A percentile compares a stretch with the other conserved stretches of the same genome.
Evolutionary conservation across 345 rosid species (phyloP).

Genomic region (Viola odorata): DNA sequence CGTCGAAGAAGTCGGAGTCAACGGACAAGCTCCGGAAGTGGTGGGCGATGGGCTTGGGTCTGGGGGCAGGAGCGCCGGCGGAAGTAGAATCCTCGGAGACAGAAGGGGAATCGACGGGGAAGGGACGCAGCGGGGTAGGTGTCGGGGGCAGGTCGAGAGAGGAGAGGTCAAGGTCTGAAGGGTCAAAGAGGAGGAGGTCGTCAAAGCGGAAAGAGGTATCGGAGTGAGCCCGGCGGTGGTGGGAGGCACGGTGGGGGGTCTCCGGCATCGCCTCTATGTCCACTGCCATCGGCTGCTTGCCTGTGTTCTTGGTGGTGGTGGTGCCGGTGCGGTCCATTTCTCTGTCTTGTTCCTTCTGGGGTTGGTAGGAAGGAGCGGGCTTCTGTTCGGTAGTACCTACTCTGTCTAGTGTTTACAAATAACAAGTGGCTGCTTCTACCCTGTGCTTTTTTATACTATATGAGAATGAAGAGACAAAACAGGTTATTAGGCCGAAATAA

Average conservation of each 20-base stretch:
- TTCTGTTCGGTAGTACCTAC: too few relatives aligned
- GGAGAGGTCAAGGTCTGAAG: conserved; percentile 77
- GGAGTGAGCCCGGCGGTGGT: conserved; percentile 88
- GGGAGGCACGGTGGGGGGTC: conserved; percentile 50
- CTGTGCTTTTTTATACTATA: too few relatives aligned
- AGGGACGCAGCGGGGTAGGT: conserved; percentile 20
- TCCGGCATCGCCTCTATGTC: conserved; percentile 67
- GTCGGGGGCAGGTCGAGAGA: conserved; percentile 58
- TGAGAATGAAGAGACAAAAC: too few relatives aligned
- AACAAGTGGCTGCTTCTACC: too few relatives aligned
- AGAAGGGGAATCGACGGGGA: conserved; percentile 46
- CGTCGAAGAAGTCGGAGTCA: conserved; percentile 85
- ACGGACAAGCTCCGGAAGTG: conserved; percentile 88
- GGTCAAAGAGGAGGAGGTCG: conserved; percentile 80
- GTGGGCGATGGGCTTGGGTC: conserved; percentile 41
- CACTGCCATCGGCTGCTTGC: conserved; percentile 20
- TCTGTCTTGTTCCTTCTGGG: too few relatives aligned
- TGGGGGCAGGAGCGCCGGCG: conserved; percentile 29
- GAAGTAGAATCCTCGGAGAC: conserved; percentile 60
- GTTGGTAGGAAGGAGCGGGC: too few relatives aligned
- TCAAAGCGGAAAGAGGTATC: conserved; percentile 84
- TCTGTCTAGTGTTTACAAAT: too few relatives aligned
- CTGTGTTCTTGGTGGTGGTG: conserved; percentile 5
- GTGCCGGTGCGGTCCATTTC: too few relatives aligned
- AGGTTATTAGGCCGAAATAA: too few relatives aligned